Base-by-base conservation (phyloP, 225 moss, liverwort and hornwort genomes). In the Marchantia paleacea region DNA sequence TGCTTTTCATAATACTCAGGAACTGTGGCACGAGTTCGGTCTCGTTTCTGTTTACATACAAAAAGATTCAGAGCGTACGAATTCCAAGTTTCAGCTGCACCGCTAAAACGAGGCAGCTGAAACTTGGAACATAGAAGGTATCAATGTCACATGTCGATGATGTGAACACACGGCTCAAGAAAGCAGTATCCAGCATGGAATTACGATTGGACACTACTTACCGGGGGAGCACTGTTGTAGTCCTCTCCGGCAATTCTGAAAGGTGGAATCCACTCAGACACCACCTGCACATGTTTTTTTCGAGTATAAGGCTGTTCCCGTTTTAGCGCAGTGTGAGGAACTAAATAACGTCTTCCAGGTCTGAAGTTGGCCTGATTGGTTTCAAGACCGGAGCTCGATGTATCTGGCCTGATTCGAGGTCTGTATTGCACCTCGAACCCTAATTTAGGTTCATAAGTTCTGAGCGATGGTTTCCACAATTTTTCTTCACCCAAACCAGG, bases 221-320 rank as follows among this genome's bases (percentile, higher is more conserved):
- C 87, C 80, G 26, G 52, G 63, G 87, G 87, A 75, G 82, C 82
- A 2, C 10, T 78, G 70, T 87, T 87, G 70, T 80, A 85, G 63
- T 87, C 87, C 81, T 87, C 87, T 55, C 87, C 87, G 68, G 82
- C 80, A 50, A 85, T 55, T 73, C 84, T 84, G 22, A 84, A 87
- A 20, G 87, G 82, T 51, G 87, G 87, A 65, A 87, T 80, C 87
- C 87, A 87, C 52, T 87, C 87, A n/a, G 73, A 11, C 16, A 84
- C 84, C 60, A 74, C 53, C 24, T 80, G 79, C 16, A 85, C 78
- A 20, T 87, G 82, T 51, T 31, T 87, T 47, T 80, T 84, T 10
- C 79, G 81, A 9, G 52, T 55, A 72, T 82, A 87, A 13, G 79
- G 63, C 54, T 61, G 29, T 18, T 55, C 64, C 63, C 80, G 52